phyloP scores from a whole-genome alignment of 371 early-diverging fungal species.

The Mortierella polycephala region DNA sequence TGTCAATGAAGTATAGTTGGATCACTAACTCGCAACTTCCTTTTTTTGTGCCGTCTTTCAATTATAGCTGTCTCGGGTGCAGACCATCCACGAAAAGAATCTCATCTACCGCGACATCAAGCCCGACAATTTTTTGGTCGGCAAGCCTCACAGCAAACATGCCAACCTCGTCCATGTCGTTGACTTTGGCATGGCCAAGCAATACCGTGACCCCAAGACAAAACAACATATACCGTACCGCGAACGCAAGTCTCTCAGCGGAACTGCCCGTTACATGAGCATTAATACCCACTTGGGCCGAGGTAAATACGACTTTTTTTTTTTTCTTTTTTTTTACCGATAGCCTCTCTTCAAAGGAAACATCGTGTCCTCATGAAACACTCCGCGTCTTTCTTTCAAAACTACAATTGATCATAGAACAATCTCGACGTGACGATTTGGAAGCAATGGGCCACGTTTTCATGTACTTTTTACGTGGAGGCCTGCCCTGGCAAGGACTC shows the following conservation, averaged over 20 bases:
- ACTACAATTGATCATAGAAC: constrained; percentile 18
- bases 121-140: constrained; percentile 99
- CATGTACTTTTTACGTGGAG: constrained; percentile 98
- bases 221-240: constrained; percentile 94
- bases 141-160: constrained; percentile 74
- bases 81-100: constrained; percentile 97
- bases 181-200: constrained; percentile 99
- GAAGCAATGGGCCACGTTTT: constrained; percentile 99
- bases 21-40: background rate
- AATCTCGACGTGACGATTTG: constrained; percentile 95
- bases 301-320: constrained; percentile 51
- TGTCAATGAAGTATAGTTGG: no score
- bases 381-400: background rate
- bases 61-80: constrained; percentile 84
- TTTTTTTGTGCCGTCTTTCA: background rate
- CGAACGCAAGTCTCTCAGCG: constrained; percentile 92
- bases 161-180: constrained; percentile 81
- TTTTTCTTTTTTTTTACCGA: background rate
- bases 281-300: constrained; percentile 97
- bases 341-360: background rate
- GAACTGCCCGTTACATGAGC: constrained; percentile 98
- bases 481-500: constrained; percentile 99
- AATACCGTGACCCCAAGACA: constrained; percentile 94
- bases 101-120: constrained; percentile 99
- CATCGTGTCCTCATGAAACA: no score